Percentiles rank a stretch among this genome's conserved stretches.
These are phyloP conservation scores for Isoetes engelmannii DNA, from an alignment of 83 land plant species.

Conservation along the genomic window DNA sequence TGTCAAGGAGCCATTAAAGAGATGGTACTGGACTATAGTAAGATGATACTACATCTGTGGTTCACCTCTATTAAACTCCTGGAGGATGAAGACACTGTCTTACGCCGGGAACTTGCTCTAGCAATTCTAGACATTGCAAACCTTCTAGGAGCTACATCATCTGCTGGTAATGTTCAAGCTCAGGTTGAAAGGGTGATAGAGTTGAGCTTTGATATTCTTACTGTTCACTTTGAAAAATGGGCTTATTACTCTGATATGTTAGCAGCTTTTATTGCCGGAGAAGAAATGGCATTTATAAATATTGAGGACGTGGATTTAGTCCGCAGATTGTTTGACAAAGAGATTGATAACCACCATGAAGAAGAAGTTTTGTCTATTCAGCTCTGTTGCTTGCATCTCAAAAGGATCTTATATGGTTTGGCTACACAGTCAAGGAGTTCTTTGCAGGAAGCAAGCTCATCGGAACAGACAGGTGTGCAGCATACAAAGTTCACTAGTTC, in stretches of 20 bases:
- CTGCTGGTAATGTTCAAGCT: conserved; percentile 35
- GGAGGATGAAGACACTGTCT: conserved; percentile 78
- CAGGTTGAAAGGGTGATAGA: conserved; percentile 90
- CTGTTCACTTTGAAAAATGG: conserved; percentile 57
- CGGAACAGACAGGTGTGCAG: conserved; percentile 17
- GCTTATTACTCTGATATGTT: conserved; percentile 51
- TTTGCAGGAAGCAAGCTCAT: conserved; percentile 52
- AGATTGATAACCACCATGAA: conserved; percentile 96
- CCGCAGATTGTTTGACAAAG: conserved; percentile 84
- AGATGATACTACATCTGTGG: conserved; percentile 48
- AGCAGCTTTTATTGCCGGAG: conserved; percentile 40
- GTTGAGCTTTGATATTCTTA: conserved; percentile 53
- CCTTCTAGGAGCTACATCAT: conserved; percentile 9
- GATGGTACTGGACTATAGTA: too few relatives aligned
- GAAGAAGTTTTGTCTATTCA: conserved; percentile 75
- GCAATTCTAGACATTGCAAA: conserved; percentile 40
- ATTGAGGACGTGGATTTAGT: conserved; percentile 53
- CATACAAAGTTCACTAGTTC: conserved; percentile 5
- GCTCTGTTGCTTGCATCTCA: conserved; percentile 76
- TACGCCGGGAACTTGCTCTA: conserved; percentile 59
- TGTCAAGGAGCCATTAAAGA: too few relatives aligned
- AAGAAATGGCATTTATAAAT: conserved; percentile 22
- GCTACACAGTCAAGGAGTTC: not conserved
- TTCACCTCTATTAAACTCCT: conserved; percentile 55
- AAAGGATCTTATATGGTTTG: conserved; percentile 31